Conservation (phyloP, 2,329 filamentous ascomycete genomes). For the Aspergillus spinulosporus region DNA sequence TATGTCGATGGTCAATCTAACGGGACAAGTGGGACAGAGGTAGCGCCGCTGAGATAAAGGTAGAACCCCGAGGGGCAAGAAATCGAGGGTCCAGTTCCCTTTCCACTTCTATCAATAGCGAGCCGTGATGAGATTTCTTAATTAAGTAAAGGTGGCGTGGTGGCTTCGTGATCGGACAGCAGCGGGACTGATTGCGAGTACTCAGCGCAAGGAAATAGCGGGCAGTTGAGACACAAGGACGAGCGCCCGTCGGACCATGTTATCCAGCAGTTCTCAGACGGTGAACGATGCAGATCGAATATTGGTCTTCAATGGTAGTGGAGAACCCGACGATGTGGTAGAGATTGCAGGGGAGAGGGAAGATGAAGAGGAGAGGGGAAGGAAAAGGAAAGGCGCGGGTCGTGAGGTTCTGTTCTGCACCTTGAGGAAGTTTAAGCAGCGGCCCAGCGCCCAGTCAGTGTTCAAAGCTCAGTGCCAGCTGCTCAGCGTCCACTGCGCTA, state of each 20-base stretch:
- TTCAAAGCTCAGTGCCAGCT: too few species aligned
- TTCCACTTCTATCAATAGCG: background rate
- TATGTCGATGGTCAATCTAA: background rate
- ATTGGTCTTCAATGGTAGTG: slow-evolving; percentile 10
- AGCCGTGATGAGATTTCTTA: background rate
- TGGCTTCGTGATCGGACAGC: background rate
- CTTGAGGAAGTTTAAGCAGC: too few species aligned
- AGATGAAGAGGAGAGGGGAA: slow-evolving; percentile 1
- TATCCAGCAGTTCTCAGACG: slow-evolving; percentile 9
- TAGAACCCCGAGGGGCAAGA: background rate
- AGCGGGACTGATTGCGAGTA: background rate
- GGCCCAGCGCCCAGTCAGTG: too few species aligned
- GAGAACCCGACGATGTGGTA: slow-evolving; percentile 35
- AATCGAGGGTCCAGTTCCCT: background rate
- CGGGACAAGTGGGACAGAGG: background rate
- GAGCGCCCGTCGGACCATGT: slow-evolving; percentile 16
- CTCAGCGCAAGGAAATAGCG: slow-evolving; percentile 14
- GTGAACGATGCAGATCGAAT: slow-evolving; percentile 7
- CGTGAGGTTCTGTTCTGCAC: too few species aligned
- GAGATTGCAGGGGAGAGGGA: slow-evolving; percentile 23
- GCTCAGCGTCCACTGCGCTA: background rate
- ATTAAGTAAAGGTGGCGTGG: slow-evolving; percentile 8
- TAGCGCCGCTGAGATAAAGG: background rate
- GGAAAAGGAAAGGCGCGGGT: background rate
- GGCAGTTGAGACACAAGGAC: slow-evolving; percentile 10